phyloP scores from a whole-genome alignment of 768 basidiomycete genomes.

The Agaricus sinodeliciosus region DNA sequence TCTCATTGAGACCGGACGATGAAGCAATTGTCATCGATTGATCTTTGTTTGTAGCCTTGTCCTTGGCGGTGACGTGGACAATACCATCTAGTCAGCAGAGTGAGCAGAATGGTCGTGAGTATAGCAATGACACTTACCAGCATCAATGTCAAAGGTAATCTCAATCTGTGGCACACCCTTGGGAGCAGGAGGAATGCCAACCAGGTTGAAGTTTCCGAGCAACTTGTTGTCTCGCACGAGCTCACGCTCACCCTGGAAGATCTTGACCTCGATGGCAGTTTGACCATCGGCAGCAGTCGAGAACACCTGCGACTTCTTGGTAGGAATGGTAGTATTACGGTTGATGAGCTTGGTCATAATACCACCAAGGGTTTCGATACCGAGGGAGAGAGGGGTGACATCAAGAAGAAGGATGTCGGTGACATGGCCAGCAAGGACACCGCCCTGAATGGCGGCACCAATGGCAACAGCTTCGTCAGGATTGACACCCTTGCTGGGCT shows the following conservation, averaged over 20 bases:
- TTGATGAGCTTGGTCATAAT: conserved; percentile 99
- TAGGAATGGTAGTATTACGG: conserved; percentile 98
- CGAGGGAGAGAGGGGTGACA: conserved; percentile 94
- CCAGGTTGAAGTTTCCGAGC: conserved; percentile 98
- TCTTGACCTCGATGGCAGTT: conserved; percentile 99
- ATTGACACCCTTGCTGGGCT: conserved; percentile 98
- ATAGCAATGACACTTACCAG: conserved; percentile 43
- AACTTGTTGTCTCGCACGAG: conserved; percentile 98
- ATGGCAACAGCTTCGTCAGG: conserved; percentile 99
- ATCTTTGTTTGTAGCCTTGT: conserved; percentile 86
- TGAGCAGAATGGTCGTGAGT: not conserved
- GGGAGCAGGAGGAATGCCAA: conserved; percentile 88
- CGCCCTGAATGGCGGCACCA: conserved; percentile 96
- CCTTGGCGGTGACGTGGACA: conserved; percentile 95
- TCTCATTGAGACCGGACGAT: conserved; percentile 92
- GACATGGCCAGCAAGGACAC: conserved; percentile 94
- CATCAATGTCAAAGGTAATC: conserved; percentile 95
- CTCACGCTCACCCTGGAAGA: conserved; percentile 99
- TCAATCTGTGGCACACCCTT: conserved; percentile 83
- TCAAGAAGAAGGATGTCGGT: conserved; percentile 93
- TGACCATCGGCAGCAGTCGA: conserved; percentile 99
- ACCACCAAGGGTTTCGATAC: conserved; percentile 96
- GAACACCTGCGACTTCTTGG: conserved; percentile 99
- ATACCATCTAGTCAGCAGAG: conserved; percentile 62
- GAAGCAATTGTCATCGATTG: conserved; percentile 98